Evolutionary conservation across 176 grass and related monocot genomes (phyloP).

Genomic region (Phoenix dactylifera): DNA sequence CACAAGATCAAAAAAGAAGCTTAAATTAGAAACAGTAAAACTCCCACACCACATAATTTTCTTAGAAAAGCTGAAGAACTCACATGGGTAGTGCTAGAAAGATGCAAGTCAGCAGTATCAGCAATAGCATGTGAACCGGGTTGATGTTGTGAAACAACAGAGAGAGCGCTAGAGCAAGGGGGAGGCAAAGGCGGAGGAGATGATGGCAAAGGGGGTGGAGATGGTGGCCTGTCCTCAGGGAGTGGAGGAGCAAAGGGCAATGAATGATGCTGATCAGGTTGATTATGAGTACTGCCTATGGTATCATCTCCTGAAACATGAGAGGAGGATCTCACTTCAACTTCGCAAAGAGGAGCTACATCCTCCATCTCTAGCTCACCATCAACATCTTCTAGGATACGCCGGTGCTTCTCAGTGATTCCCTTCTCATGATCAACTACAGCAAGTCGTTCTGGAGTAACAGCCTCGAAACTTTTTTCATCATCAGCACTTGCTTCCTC

Average conservation of each 20-base stretch:
- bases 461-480: conserved; percentile 78
- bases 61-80: conserved; percentile 21
- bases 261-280: conserved; percentile 5
- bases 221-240: conserved; percentile 68
- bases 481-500: conserved; percentile 57
- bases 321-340: conserved; percentile 20
- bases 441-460: conserved; percentile 68
- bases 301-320: conserved; percentile 21
- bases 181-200: conserved; percentile 55
- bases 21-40: conserved; percentile 13
- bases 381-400: conserved; percentile 72
- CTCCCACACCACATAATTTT: conserved; percentile 4
- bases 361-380: conserved; percentile 98
- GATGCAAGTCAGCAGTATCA: conserved; percentile 26
- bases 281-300: conserved; percentile 12
- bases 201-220: conserved; percentile 86
- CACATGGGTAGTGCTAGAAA: conserved; percentile 24
- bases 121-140: conserved; percentile 19
- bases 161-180: background rate
- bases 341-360: conserved; percentile 48
- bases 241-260: conserved; percentile 49
- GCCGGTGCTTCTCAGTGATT: conserved; percentile 42
- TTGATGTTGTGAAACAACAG: conserved; percentile 8
- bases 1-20: conserved; percentile 18
- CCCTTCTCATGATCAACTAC: conserved; percentile 35